phyloP scores from a whole-genome alignment of 441 rosid genomes.

The Daphne laureola region DNA sequence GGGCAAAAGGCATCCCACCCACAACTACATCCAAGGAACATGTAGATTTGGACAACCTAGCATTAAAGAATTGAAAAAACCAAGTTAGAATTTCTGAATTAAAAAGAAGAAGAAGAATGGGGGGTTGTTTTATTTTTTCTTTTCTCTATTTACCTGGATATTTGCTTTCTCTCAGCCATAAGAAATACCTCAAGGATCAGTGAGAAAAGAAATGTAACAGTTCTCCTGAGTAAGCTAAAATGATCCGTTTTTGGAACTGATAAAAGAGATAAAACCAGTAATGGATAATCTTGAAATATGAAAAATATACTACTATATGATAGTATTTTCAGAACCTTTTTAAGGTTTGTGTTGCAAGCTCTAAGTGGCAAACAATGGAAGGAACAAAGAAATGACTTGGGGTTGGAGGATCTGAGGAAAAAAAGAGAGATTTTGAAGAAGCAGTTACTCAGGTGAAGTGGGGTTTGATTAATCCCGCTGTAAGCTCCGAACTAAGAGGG shows the following conservation, averaged over 20 bases:
- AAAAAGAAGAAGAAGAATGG: not conserved
- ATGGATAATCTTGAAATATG: too few relatives aligned
- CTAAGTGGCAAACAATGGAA: not conserved
- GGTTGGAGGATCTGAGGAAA: not conserved
- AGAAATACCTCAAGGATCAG: not conserved
- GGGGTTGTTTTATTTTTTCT: too few relatives aligned
- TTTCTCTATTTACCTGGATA: constrained; percentile 17
- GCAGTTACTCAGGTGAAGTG: constrained; percentile 6
- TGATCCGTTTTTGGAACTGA: too few relatives aligned
- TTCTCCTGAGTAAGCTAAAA: too few relatives aligned
- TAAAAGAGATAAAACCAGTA: too few relatives aligned
- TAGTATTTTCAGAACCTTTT: not conserved
- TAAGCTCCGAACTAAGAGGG: not conserved
- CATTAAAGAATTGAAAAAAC: not conserved
- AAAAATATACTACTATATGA: too few relatives aligned
- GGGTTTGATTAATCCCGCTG: constrained; percentile 8
- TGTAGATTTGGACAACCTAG: constrained; percentile 35
- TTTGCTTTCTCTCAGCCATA: constrained; percentile 23
- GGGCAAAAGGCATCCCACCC: constrained; percentile 29
- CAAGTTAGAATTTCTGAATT: not conserved
- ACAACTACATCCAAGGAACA: constrained; percentile 30
- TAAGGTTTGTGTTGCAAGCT: not conserved
- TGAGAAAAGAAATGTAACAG: constrained; percentile 2
- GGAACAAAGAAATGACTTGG: constrained; percentile 7
- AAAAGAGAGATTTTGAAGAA: constrained; percentile 11